Percentiles rank a stretch among this genome's conserved stretches.
Conservation (phyloP, 345 rosid species). For the Durio zibethinus region DNA sequence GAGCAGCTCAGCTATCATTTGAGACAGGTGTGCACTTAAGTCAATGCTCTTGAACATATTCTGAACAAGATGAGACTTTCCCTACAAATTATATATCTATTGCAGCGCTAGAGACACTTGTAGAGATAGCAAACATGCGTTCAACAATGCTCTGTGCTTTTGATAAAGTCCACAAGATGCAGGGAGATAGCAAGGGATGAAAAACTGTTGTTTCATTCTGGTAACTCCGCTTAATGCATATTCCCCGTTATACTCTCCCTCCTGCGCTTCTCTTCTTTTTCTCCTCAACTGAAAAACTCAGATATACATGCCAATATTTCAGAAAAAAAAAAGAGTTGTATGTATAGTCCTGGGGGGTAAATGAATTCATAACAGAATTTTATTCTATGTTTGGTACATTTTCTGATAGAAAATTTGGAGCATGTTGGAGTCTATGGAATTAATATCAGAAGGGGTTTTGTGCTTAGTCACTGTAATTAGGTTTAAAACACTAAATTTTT, state of each 20-base stretch:
- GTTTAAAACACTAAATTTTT: neutral
- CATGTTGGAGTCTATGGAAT: too few species aligned
- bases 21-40: conserved; percentile 59
- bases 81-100: neutral
- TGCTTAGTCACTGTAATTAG: neutral
- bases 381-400: neutral
- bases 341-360: neutral
- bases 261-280: neutral
- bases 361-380: neutral
- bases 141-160: conserved; percentile 51
- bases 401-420: neutral
- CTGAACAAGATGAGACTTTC: neutral
- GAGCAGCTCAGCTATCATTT: conserved; percentile 73
- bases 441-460: neutral
- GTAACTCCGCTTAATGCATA: neutral
- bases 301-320: neutral
- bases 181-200: conserved; percentile 31
- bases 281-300: neutral
- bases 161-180: conserved; percentile 36
- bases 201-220: conserved; percentile 19
- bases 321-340: too few species aligned
- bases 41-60: conserved; percentile 7
- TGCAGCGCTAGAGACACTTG: conserved; percentile 75
- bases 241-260: neutral
- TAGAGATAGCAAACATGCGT: conserved; percentile 74